Conservation (phyloP, 345 rosid genomes). For the Kernera saxatilis region DNA sequence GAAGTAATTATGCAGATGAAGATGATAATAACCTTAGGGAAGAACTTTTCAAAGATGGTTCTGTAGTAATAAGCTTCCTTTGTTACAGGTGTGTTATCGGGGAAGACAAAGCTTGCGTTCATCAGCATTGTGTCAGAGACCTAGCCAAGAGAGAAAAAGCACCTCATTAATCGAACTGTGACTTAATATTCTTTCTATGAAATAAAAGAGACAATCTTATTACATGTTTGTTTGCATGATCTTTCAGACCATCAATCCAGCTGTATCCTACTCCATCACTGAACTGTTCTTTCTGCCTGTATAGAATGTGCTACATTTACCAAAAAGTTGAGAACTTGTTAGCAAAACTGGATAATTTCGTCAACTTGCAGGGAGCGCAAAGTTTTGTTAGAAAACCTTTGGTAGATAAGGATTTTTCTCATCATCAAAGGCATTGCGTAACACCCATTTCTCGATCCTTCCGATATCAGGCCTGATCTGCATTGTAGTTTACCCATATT, state of each 20-base stretch:
- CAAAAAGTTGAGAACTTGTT: conserved; percentile 11
- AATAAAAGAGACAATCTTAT: conserved; percentile 16
- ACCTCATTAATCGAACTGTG: not conserved
- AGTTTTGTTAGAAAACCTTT: conserved; percentile 39
- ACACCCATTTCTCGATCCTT: conserved; percentile 83
- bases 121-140: conserved; percentile 67
- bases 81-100: conserved; percentile 75
- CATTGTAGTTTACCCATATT: not conserved
- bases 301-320: conserved; percentile 54
- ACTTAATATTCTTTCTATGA: not conserved
- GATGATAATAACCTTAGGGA: conserved; percentile 52
- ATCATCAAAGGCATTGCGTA: conserved; percentile 84
- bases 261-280: conserved; percentile 89
- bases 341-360: conserved; percentile 1
- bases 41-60: conserved; percentile 72
- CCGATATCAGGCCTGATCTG: conserved; percentile 69
- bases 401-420: conserved; percentile 69
- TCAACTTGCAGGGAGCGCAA: not conserved
- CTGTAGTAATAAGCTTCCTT: conserved; percentile 84
- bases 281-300: conserved; percentile 87
- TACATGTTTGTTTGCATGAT: conserved; percentile 64
- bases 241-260: conserved; percentile 85
- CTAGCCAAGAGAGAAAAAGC: conserved; percentile 34
- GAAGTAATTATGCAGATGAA: not conserved
- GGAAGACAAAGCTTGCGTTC: conserved; percentile 70